phyloP scores from a whole-genome alignment of 1,284 basidiomycete species.

The Pseudozyma pruni region DNA sequence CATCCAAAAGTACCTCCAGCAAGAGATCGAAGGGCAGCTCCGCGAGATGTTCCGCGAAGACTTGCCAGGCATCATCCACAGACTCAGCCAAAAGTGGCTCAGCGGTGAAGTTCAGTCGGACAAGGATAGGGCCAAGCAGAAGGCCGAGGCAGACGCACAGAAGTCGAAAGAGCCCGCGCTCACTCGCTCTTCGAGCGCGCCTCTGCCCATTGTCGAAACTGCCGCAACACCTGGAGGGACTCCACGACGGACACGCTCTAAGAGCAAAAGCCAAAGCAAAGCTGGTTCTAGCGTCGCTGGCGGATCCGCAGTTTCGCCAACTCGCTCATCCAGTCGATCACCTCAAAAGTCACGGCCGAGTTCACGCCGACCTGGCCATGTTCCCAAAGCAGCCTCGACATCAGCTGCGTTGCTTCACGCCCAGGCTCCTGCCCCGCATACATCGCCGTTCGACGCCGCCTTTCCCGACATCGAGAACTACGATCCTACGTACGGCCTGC shows the following conservation, averaged over 20 bases:
- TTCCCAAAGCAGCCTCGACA: slow-evolving; percentile 36
- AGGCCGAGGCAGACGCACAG: slow-evolving; percentile 13
- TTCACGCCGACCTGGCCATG: slow-evolving; percentile 22
- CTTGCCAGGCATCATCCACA: slow-evolving; percentile 94
- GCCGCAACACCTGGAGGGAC: slow-evolving; percentile 36
- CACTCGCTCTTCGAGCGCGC: slow-evolving; percentile 36
- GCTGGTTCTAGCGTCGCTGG: slow-evolving; percentile 11
- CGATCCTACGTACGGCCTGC: slow-evolving; percentile 96
- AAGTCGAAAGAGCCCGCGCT: slow-evolving; percentile 16
- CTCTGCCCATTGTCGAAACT: slow-evolving; percentile 22
- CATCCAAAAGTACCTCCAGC: slow-evolving; percentile 76
- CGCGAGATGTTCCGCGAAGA: slow-evolving; percentile 98
- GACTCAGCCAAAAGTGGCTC: slow-evolving; percentile 91
- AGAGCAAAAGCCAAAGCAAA: slow-evolving; percentile 12
- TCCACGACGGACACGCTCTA: slow-evolving; percentile 14
- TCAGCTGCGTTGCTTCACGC: slow-evolving; percentile 34
- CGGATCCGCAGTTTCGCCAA: slow-evolving; percentile 15
- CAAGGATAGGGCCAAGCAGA: slow-evolving; percentile 37
- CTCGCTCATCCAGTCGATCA: slow-evolving; percentile 29
- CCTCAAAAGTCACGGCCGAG: slow-evolving; percentile 22
- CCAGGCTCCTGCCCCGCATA: slow-evolving; percentile 13
- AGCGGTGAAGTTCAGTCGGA: slow-evolving; percentile 65
- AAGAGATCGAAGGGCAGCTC: slow-evolving; percentile 94
- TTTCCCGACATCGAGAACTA: slow-evolving; percentile 78
- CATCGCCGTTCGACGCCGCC: slow-evolving; percentile 41